Evolutionary conservation across 441 rosid species (phyloP).

Genomic region (Corymbia citriodora): DNA sequence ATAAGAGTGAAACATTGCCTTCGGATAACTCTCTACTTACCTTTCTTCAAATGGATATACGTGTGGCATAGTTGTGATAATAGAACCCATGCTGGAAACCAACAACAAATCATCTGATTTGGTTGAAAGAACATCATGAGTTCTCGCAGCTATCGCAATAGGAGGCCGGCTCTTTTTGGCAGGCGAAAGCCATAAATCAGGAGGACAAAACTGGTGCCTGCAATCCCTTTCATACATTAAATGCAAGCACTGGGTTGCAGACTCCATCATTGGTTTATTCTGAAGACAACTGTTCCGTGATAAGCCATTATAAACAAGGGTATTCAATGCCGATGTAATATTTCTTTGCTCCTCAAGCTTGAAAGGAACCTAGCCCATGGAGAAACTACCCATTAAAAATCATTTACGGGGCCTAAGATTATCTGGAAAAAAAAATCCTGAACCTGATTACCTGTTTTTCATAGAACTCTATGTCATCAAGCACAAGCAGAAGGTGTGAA

Average conservation of each 20-base stretch:
- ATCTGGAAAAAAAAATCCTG: conserved; percentile 1
- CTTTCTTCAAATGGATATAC: conserved; percentile 99
- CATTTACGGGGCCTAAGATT: conserved; percentile 8
- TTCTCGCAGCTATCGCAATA: conserved; percentile 88
- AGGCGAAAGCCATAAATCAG: conserved; percentile 95
- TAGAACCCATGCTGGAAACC: conserved; percentile 55
- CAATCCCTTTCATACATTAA: conserved; percentile 96
- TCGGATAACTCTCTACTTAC: conserved; percentile 24
- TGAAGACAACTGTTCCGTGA: conserved; percentile 36
- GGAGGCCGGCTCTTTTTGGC: conserved; percentile 78
- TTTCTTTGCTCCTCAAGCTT: conserved; percentile 72
- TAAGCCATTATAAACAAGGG: conserved; percentile 81
- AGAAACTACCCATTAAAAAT: conserved; percentile 24
- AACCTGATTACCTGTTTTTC: conserved; percentile 77
- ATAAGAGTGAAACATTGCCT: background rate
- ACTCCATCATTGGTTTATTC: conserved; percentile 71
- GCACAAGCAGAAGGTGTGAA: conserved; percentile 90
- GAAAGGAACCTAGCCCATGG: conserved; percentile 70
- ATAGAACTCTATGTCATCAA: conserved; percentile 98
- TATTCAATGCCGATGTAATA: conserved; percentile 85
- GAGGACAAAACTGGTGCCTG: conserved; percentile 84
- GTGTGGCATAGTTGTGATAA: conserved; percentile 80
- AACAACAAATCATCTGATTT: conserved; percentile 41
- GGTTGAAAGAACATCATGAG: conserved; percentile 61
- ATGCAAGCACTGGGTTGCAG: conserved; percentile 92